phyloP scores from a whole-genome alignment of 202 grass and related monocot species.

The Schoenoplectus tabernaemontani region DNA sequence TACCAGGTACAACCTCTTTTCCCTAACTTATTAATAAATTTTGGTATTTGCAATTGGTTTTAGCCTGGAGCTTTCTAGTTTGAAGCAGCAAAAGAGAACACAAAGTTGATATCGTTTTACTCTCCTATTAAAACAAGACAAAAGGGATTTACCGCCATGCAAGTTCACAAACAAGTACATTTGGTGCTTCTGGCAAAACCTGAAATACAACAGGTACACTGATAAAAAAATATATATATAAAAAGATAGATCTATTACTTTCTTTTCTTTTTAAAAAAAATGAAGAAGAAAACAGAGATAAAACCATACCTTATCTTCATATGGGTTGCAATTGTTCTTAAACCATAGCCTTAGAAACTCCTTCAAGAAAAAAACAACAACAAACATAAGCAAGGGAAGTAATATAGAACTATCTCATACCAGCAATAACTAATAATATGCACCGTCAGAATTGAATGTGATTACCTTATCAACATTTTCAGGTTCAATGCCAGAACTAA shows the following conservation, averaged over 20 bases:
- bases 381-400: not conserved
- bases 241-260: not conserved
- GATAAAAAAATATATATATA: not conserved
- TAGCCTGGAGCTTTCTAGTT: not conserved
- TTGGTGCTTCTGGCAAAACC: constrained; percentile 86
- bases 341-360: constrained; percentile 96
- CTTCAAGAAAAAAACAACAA: constrained; percentile 32
- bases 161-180: constrained; percentile 78
- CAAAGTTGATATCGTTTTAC: not conserved
- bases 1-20: not conserved
- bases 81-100: not conserved
- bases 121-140: not conserved
- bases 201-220: constrained; percentile 29
- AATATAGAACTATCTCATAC: not conserved
- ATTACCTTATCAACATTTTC: constrained; percentile 98
- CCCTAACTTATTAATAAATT: not conserved
- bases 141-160: constrained; percentile 66
- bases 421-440: not conserved
- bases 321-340: constrained; percentile 94
- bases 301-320: constrained; percentile 59
- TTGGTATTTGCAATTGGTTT: not conserved
- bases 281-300: not conserved
- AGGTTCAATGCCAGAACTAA: constrained; percentile 70
- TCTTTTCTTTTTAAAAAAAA: too few species aligned
- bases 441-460: not conserved